Base-by-base conservation (phyloP, 495 filamentous ascomycete genomes). In the Usnea hakonensis region DNA sequence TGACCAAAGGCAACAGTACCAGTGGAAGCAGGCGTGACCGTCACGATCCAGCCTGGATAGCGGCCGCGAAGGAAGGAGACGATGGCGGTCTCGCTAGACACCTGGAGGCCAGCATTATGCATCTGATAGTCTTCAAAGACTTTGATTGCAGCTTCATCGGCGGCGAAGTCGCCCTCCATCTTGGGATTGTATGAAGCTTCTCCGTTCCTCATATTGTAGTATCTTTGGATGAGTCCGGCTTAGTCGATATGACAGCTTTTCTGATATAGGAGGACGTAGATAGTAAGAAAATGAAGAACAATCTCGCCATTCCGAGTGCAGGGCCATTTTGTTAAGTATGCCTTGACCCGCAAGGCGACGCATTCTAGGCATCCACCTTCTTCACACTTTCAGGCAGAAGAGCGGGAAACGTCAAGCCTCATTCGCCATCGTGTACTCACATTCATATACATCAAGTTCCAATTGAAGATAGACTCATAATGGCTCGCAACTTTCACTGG, bases 1-100 rank as follows among this genome's bases (percentile, higher is more conserved):
- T 62, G 63, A 21, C 73, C 76, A 61, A 76, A 78, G 30, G 67
- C 63, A 14, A 73, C 62, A 4, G 78, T 68, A 35, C 70, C 65
- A 54, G 65, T 65, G 54, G 74, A 71, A 8, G 74, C 77, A 5
- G 78, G 72, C 33, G 60, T 54, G 7, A 66, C 56, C 35, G 64
- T 66, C 37, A 66, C 55, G 30, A 53, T 48, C 30, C 56, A 61
- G 41, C 59, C 60, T 7, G 64, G 64, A 41, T 66, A 63, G 26
- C 60, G 43, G 37, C 52, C 36, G 26, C 64, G 64, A 21, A 66
- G 60, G 36, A 55, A 66, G 23, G 78, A 55, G 19, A 59, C 6
- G n/a, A 66, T 63, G 21, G 60, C 46, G 9, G 63, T 55, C 26
- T 57, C 46, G 35, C 55, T 60, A 33, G 43, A 57, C 0, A 33